phyloP scores from a whole-genome alignment of 192 early-diverging fungal species.

The Tieghemiomyces parasiticus region DNA sequence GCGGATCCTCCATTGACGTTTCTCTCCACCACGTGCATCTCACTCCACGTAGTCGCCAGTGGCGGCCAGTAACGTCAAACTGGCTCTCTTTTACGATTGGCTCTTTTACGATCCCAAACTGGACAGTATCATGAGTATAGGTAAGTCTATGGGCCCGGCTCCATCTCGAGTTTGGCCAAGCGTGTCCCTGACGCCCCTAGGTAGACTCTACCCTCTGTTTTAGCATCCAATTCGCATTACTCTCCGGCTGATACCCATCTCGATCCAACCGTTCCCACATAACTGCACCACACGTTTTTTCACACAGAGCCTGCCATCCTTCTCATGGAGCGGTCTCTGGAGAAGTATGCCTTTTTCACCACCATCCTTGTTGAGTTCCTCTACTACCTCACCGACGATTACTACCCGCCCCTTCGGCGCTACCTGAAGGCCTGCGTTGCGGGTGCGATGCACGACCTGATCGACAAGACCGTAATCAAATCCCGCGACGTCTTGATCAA shows the following conservation, averaged over 20 bases:
- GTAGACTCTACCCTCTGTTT: too few relatives aligned
- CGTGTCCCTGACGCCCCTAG: not conserved
- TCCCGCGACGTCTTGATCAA: too few relatives aligned
- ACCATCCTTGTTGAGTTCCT: slow-evolving; percentile 56
- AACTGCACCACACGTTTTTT: too few relatives aligned
- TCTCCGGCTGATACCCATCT: too few relatives aligned
- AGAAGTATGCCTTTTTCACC: slow-evolving; percentile 46
- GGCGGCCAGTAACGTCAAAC: slow-evolving; percentile 46
- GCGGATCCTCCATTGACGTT: too few relatives aligned
- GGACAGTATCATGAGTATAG: slow-evolving; percentile 62
- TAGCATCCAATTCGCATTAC: too few relatives aligned
- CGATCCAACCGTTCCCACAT: too few relatives aligned
- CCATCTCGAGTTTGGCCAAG: not conserved
- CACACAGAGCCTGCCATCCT: slow-evolving; percentile 56
- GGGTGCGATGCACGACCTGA: slow-evolving; percentile 36
- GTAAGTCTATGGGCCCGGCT: slow-evolving; percentile 15
- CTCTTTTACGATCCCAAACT: slow-evolving; percentile 42
- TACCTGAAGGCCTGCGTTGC: slow-evolving; percentile 32
- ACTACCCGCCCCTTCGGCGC: slow-evolving; percentile 29
- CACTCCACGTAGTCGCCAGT: slow-evolving; percentile 29
- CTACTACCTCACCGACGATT: slow-evolving; percentile 38
- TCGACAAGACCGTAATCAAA: too few relatives aligned
- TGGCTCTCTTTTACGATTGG: slow-evolving; percentile 70
- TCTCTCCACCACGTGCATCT: too few relatives aligned
- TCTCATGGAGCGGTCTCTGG: slow-evolving; percentile 48